Base-by-base conservation (phyloP, 2,329 filamentous ascomycete genomes). In the Trichoderma sp. region DNA sequence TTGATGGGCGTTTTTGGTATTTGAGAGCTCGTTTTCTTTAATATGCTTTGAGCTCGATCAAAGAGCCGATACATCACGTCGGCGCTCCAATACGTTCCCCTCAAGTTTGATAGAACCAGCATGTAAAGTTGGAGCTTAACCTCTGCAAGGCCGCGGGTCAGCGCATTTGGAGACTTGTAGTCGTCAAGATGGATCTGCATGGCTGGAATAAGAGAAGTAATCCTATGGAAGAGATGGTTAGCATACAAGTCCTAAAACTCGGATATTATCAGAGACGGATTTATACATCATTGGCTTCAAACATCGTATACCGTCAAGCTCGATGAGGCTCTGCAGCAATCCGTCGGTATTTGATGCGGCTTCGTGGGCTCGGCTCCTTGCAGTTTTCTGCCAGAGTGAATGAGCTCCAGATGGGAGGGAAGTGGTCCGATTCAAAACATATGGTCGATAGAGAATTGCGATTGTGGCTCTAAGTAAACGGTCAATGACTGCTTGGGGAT, bases 151-250 rank as follows among this genome's bases (percentile, higher is more conserved):
- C 45, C 59, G n/a, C 59, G 45, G 15, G 50, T 64, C 19, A 64
- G 42, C 12, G 50, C 10, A 17, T 64, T 64, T 50, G 48, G 2
- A 8, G 60, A 64, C 32, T 64, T 64, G 42, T 35, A 64, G 25
- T 64, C 60, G n/a, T 54, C 42, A 12, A 64, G 48, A 35, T 64
- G 60, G 22, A 64, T 64, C 45, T 64, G 60, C 60, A 64, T 54
- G 9, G 48, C 48, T 3, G 61, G 50, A n/a, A 56, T 56, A 50
- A 64, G 56, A 3, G 50, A 50, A 3, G 61, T 56, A 17, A 56
- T 64, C 37, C 60, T 64, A 22, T n/a, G 5, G 22, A 27, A 32
- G 15, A 5, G 25, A 17, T 25, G 17, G 12, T 34, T 3, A 60
- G 56, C n/a, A 25, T 15, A 10, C n/a, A 9, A 25, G n/a, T 29